Base-by-base conservation (phyloP, 306 rosid genomes). In the Vicia villosa region DNA sequence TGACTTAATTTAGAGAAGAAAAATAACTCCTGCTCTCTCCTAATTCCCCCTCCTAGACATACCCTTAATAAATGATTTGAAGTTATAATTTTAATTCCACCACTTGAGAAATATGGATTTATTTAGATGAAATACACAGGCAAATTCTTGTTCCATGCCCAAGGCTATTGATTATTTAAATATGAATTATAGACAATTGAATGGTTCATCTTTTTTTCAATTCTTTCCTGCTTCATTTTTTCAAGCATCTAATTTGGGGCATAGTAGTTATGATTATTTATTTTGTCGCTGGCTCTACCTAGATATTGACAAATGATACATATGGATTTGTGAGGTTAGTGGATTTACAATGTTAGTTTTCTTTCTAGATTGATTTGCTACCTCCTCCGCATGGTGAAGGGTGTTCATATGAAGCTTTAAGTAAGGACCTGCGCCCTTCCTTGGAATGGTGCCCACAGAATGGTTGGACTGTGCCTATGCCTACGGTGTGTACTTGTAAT, bases 351-450 rank as follows among this genome's bases (percentile, higher is more conserved):
- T 10, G 21, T 28, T 3, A 5, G 12, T 49, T 67, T 17, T 54
- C 59, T 80, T 83, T 81, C 71, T 71, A 90, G 98, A 52, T 93
- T 57, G 85, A 79, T 63, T 82, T 93, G 86, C 83, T 74, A 3
- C 88, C 88, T 50, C 87, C 79, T 79, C 98, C 98, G 32, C 14
- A 59, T 57, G 98, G 98, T 81, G 98, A 93, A 85, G 98, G 96
- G 68, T 16, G 0, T 6, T 50, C 83, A 8, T 76, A 93, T 19
- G 83, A 69, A 54, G 96, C 72, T 69, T 77, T 24, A 47, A 55
- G 43, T 75, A 77, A 81, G 81, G 98, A 93, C 75, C 75, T 92
- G 40, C 98, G 98, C 68, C 93, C 98, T 34, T 73, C 91, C 51
- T 83, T 93, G 72, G 79, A 81, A 57, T 93, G 98, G 98, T 78